Percentiles rank a stretch among this genome's conserved stretches.
phyloP scores from a whole-genome alignment of 1,284 basidiomycete species.

The Trametes hirsuta region DNA sequence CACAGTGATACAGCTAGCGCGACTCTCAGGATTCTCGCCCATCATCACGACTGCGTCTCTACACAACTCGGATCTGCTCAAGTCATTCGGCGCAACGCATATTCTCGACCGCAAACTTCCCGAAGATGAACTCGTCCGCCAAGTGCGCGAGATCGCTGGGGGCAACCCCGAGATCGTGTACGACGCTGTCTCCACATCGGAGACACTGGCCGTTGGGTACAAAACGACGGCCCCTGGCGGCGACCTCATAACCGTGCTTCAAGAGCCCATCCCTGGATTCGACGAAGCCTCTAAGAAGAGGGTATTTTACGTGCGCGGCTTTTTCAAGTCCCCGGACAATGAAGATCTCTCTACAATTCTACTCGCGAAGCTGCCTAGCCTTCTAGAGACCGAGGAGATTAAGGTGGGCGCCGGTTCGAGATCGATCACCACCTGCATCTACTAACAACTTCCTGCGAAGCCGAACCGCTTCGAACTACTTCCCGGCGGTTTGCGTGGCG shows the following conservation, averaged over 20 bases:
- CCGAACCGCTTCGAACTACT: slow-evolving; percentile 44
- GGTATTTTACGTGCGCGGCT: background rate
- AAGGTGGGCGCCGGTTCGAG: slow-evolving; percentile 6
- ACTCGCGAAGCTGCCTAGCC: slow-evolving; percentile 9
- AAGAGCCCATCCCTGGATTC: background rate
- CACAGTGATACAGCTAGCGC: slow-evolving; percentile 46
- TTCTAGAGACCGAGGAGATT: slow-evolving; percentile 14
- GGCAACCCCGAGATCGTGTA: slow-evolving; percentile 27
- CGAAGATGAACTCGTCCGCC: background rate
- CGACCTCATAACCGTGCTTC: slow-evolving; percentile 22
- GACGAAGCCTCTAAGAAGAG: slow-evolving; percentile 7
- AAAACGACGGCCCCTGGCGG: slow-evolving; percentile 31
- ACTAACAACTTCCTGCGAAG: slow-evolving; percentile 7
- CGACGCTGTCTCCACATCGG: slow-evolving; percentile 29
- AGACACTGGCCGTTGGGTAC: slow-evolving; percentile 28
- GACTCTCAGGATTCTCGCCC: slow-evolving; percentile 49
- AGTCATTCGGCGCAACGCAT: slow-evolving; percentile 31
- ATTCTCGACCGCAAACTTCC: slow-evolving; percentile 28
- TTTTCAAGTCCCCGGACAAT: slow-evolving; percentile 6
- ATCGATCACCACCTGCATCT: background rate
- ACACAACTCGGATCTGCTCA: slow-evolving; percentile 47
- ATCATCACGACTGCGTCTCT: slow-evolving; percentile 52
- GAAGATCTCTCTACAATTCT: background rate
- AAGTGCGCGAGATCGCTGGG: slow-evolving; percentile 18
- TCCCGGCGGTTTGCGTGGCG: slow-evolving; percentile 47